phyloP scores from a whole-genome alignment of 2,329 filamentous ascomycete genomes.

The Fusarium sp. region DNA sequence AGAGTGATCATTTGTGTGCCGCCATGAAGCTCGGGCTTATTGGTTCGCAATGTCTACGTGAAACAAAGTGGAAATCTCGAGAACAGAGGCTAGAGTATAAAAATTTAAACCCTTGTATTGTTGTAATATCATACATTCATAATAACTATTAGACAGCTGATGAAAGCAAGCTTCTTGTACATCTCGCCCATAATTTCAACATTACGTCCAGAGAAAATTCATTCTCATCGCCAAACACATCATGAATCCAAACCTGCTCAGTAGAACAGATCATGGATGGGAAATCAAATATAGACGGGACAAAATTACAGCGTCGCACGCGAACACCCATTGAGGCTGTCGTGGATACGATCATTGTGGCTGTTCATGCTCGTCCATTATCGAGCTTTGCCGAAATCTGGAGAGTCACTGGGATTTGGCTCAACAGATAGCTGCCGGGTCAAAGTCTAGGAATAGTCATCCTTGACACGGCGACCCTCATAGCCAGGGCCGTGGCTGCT shows the following conservation, averaged over 20 bases:
- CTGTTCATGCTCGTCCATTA: background rate
- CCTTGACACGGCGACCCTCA: constrained; percentile 70
- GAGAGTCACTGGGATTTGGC: background rate
- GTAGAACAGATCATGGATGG: background rate
- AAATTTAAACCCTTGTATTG: background rate
- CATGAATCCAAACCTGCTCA: constrained; percentile 14
- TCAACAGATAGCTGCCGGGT: background rate
- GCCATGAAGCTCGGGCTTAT: background rate
- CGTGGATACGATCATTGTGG: background rate
- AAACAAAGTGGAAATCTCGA: background rate
- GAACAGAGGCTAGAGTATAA: background rate
- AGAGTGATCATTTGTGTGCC: background rate
- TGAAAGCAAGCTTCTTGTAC: background rate
- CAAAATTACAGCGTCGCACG: constrained; percentile 3
- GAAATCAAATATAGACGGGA: constrained; percentile 9
- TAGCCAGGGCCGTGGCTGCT: constrained; percentile 48
- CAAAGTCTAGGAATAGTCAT: constrained; percentile 67
- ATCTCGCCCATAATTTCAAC: background rate
- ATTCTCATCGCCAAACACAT: background rate
- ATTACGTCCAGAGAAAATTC: constrained; percentile 1
- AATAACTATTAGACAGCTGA: constrained; percentile 19
- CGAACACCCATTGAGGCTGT: background rate
- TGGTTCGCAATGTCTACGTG: background rate
- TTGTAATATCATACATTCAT: constrained; percentile 28
- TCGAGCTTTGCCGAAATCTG: background rate